phyloP scores from a whole-genome alignment of 1,284 basidiomycete genomes.

The Blastosporella zonata region DNA sequence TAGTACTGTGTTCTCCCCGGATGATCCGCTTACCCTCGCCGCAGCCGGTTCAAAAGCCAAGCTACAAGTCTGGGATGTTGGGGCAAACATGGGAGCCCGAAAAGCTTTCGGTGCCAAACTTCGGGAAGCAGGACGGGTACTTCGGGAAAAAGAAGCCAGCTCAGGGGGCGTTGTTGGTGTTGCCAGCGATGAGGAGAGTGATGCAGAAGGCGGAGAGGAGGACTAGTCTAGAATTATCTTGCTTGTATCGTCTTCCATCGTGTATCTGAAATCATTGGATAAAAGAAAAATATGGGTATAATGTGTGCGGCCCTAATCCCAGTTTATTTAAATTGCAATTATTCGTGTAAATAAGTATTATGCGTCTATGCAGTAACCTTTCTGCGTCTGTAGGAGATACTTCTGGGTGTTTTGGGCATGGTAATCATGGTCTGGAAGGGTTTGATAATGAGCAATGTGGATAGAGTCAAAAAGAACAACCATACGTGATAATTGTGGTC shows the following conservation, averaged over 20 bases:
- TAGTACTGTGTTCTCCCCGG: slow-evolving; percentile 86
- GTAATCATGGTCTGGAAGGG: slow-evolving; percentile 41
- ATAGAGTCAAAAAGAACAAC: neutral
- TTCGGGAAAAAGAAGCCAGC: slow-evolving; percentile 61
- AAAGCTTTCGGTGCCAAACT: slow-evolving; percentile 79
- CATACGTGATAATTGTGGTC: slow-evolving; percentile 87
- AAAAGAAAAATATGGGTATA: slow-evolving; percentile 13
- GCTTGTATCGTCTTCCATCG: neutral
- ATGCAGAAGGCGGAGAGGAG: slow-evolving; percentile 44
- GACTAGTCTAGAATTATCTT: slow-evolving; percentile 2
- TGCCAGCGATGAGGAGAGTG: slow-evolving; percentile 65
- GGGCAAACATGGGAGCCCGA: slow-evolving; percentile 71
- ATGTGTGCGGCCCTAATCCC: no score
- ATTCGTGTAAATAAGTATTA: slow-evolving; percentile 5
- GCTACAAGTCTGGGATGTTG: slow-evolving; percentile 93
- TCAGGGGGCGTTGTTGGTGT: slow-evolving; percentile 71
- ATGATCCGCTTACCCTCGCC: slow-evolving; percentile 91
- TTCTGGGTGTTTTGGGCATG: slow-evolving; percentile 38
- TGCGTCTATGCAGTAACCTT: slow-evolving; percentile 23
- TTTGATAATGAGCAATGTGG: neutral
- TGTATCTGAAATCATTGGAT: neutral
- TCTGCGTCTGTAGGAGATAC: slow-evolving; percentile 35
- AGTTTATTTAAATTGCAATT: slow-evolving; percentile 2
- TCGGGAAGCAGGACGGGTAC: slow-evolving; percentile 59
- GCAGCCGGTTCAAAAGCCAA: slow-evolving; percentile 93